Conservation (phyloP, 257 asterid species). For the Gentiana dahurica region DNA sequence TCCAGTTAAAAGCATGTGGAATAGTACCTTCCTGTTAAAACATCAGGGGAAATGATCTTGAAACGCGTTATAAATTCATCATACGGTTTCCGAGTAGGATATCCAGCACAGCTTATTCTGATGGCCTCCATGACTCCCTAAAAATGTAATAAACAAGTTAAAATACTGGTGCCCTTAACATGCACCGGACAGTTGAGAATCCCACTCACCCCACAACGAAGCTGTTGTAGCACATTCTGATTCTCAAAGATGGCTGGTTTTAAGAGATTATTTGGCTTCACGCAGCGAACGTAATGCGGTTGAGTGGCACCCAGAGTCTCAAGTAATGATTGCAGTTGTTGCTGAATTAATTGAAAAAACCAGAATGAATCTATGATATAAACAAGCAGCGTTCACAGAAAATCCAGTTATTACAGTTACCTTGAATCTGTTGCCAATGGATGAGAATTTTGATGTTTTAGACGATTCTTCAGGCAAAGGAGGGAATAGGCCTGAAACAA, state of each 20-base stretch:
- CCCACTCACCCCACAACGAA: constrained; percentile 80
- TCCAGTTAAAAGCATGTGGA: not conserved
- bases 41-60: constrained; percentile 59
- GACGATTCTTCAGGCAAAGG: constrained; percentile 75
- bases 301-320: constrained; percentile 81
- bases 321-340: constrained; percentile 80
- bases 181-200: not conserved
- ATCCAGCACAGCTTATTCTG: constrained; percentile 96
- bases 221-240: constrained; percentile 73
- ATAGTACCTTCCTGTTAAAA: constrained; percentile 43
- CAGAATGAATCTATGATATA: not conserved
- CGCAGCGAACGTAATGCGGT: constrained; percentile 83
- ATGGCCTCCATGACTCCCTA: constrained; percentile 97
- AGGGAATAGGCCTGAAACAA: constrained; percentile 70
- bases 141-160: constrained; percentile 12
- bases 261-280: constrained; percentile 79
- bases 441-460: constrained; percentile 75
- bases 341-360: constrained; percentile 32
- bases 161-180: constrained; percentile 8
- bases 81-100: constrained; percentile 72
- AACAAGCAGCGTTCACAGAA: constrained; percentile 6
- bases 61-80: constrained; percentile 63
- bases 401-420: constrained; percentile 24
- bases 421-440: constrained; percentile 86
- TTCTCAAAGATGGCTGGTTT: constrained; percentile 81